Conservation (phyloP, 2,329 filamentous ascomycete species). For the Emmonsiellopsis sp. region DNA sequence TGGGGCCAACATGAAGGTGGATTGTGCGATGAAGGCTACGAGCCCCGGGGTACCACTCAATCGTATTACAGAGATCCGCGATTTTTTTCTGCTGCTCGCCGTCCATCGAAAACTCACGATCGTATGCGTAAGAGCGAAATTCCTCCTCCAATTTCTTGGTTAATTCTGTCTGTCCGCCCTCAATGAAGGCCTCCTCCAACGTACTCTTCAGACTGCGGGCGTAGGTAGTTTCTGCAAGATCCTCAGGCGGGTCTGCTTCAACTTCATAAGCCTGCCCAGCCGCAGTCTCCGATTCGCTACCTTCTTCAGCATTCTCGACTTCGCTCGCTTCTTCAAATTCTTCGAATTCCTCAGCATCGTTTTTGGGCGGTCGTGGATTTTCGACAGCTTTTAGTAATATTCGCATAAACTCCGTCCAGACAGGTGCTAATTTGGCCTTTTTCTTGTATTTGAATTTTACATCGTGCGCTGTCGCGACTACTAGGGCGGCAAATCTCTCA, state of each 20-base stretch:
- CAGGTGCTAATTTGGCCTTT: no score
- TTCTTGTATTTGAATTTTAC: no score
- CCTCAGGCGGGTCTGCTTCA: constrained; percentile 1
- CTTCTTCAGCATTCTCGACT: no score
- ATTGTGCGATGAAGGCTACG: constrained; percentile 71
- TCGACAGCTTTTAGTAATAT: no score
- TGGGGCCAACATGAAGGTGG: constrained; percentile 90
- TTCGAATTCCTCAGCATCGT: no score
- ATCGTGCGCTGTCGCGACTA: no score
- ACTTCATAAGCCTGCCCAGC: not conserved
- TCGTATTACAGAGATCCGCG: constrained; percentile 77
- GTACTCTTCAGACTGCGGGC: constrained; percentile 1
- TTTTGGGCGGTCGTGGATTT: no score
- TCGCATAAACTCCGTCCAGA: no score
- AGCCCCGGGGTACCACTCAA: constrained; percentile 86
- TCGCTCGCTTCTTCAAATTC: no score
- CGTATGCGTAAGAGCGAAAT: constrained; percentile 59
- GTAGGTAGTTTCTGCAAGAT: not conserved
- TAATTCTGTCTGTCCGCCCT: constrained; percentile 43
- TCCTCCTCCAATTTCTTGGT: constrained; percentile 53
- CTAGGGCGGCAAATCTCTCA: no score
- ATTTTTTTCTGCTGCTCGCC: constrained; percentile 54
- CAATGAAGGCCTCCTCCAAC: constrained; percentile 6
- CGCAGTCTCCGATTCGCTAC: not conserved
- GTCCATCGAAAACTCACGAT: constrained; percentile 48